Conservation (phyloP, 2,329 filamentous ascomycete species). For the Diaporthe citri region DNA sequence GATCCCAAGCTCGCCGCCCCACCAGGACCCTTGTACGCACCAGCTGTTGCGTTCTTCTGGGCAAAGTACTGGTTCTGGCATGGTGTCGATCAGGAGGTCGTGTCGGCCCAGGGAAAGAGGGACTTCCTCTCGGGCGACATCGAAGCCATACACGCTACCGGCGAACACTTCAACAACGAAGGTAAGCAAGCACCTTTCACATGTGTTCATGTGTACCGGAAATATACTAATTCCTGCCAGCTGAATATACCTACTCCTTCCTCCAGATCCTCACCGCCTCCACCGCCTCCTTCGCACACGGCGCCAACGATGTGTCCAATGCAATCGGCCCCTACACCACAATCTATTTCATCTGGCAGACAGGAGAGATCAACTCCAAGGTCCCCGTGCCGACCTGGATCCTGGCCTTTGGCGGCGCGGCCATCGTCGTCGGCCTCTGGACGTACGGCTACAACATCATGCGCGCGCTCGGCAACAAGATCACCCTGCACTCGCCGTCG, state of each 20-base stretch:
- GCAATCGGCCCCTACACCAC: constrained; percentile 74
- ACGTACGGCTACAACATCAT: constrained; percentile 76
- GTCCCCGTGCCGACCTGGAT: constrained; percentile 71
- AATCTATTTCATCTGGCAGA: constrained; percentile 71
- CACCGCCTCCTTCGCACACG: constrained; percentile 74
- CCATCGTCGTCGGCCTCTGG: constrained; percentile 65
- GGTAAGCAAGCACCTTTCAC: not conserved
- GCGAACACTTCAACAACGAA: constrained; percentile 72
- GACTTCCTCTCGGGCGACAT: constrained; percentile 64
- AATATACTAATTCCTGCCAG: constrained; percentile 36
- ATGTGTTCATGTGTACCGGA: not conserved
- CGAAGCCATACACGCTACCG: constrained; percentile 67
- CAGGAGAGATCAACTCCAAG: constrained; percentile 58
- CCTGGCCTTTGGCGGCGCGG: constrained; percentile 54
- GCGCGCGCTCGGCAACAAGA: constrained; percentile 68
- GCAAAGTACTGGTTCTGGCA: constrained; percentile 60
- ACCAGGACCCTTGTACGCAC: constrained; percentile 53
- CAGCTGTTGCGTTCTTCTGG: constrained; percentile 58
- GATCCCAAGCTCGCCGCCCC: not conserved
- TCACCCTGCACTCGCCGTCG: constrained; percentile 68
- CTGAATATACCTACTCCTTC: constrained; percentile 72
- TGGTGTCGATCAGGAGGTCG: constrained; percentile 60
- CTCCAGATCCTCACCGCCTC: constrained; percentile 71
- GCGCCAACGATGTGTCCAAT: constrained; percentile 75
- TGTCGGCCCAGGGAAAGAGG: constrained; percentile 52